These are phyloP conservation scores for Gigaspora rosea DNA, from an alignment of 192 early-diverging fungal species.

Conservation along the genomic window DNA sequence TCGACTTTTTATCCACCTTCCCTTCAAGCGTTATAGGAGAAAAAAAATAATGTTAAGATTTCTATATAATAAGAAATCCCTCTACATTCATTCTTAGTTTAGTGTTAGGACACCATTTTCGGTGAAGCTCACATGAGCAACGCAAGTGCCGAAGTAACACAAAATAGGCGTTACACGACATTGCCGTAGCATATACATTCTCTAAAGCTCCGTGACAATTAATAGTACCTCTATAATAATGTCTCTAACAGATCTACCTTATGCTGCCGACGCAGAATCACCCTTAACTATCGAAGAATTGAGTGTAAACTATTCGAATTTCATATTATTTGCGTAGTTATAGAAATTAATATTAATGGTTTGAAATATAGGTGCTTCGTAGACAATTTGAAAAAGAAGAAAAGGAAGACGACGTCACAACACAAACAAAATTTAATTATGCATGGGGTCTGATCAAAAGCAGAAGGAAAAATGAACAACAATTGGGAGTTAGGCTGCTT, in stretches of 20 bases:
- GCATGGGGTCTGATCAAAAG: slow-evolving; percentile 90
- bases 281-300: slow-evolving; percentile 15
- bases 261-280: slow-evolving; percentile 24
- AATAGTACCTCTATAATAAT: no score
- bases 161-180: no score
- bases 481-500: slow-evolving; percentile 74
- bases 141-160: no score
- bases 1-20: no score
- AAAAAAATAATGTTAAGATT: no score
- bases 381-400: slow-evolving; percentile 74
- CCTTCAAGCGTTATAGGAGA: no score
- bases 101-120: no score
- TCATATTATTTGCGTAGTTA: not conserved
- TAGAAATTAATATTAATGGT: not conserved
- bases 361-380: slow-evolving; percentile 55
- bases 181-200: no score
- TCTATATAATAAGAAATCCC: no score
- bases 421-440: slow-evolving; percentile 97
- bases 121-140: no score
- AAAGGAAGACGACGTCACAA: slow-evolving; percentile 63
- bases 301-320: not conserved
- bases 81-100: no score
- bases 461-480: slow-evolving; percentile 64
- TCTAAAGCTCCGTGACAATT: no score
- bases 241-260: slow-evolving; percentile 11